These are phyloP conservation scores for Cytospora piceae DNA, from an alignment of 2,329 filamentous ascomycete species.

Conservation along the genomic window DNA sequence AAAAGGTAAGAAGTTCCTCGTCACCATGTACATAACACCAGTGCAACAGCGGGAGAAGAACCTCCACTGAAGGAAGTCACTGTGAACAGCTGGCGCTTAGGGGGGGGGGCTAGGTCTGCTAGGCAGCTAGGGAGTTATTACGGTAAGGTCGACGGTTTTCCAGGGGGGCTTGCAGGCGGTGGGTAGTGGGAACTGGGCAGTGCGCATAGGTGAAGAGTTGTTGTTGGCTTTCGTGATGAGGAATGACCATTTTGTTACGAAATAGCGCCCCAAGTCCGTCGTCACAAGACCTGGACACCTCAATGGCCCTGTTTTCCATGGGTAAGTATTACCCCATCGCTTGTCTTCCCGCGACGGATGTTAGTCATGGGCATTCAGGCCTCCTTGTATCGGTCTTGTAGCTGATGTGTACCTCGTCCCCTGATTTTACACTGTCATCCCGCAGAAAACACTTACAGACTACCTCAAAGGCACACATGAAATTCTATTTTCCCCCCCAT, in stretches of 20 bases:
- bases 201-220: neutral
- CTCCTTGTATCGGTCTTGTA: neutral
- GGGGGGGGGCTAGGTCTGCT: neutral
- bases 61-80: neutral
- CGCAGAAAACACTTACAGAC: neutral
- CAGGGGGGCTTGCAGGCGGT: neutral
- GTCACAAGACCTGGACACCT: constrained; percentile 32
- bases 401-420: constrained; percentile 5
- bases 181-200: no score
- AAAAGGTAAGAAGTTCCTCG: neutral
- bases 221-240: constrained; percentile 22
- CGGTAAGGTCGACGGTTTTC: constrained; percentile 30
- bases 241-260: constrained; percentile 36
- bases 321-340: constrained; percentile 39
- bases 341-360: constrained; percentile 30
- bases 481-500: neutral
- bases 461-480: neutral
- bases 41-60: neutral
- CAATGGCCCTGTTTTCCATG: constrained; percentile 33
- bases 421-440: neutral
- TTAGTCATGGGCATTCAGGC: constrained; percentile 27
- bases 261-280: constrained; percentile 31
- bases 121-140: constrained; percentile 26
- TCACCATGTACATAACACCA: no score
- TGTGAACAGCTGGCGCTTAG: constrained; percentile 19